phyloP scores from a whole-genome alignment of 2,329 filamentous ascomycete species.

The Penicillium digitatum region DNA sequence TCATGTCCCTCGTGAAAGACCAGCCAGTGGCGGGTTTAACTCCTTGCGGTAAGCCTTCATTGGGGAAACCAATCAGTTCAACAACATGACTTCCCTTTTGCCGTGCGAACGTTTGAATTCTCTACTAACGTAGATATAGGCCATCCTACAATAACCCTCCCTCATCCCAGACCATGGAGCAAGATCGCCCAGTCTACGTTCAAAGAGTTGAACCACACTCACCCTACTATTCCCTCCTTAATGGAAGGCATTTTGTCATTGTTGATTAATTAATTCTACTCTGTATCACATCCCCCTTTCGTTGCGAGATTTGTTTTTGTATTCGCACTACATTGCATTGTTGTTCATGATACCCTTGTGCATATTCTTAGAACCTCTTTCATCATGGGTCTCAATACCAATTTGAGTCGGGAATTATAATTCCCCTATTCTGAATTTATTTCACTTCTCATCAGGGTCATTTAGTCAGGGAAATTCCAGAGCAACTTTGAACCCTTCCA shows the following conservation, averaged over 20 bases:
- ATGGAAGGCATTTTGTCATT: constrained; percentile 26
- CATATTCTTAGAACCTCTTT: constrained; percentile 15
- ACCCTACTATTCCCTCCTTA: constrained; percentile 17
- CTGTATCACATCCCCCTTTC: neutral
- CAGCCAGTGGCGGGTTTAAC: constrained; percentile 15
- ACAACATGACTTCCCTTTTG: neutral
- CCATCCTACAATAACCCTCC: constrained; percentile 16
- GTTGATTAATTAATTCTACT: constrained; percentile 24
- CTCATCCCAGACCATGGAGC: constrained; percentile 18
- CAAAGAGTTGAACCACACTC: constrained; percentile 21
- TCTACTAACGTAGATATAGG: constrained; percentile 12
- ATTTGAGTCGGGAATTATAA: neutral
- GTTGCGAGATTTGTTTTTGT: constrained; percentile 3
- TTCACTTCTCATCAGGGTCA: neutral
- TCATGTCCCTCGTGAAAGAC: constrained; percentile 14
- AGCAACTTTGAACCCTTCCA: neutral
- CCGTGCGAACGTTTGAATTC: neutral
- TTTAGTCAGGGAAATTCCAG: neutral
- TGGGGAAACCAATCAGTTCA: constrained; percentile 1
- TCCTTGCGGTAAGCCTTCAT: constrained; percentile 20
- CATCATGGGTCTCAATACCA: constrained; percentile 1
- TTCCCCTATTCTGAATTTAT: neutral
- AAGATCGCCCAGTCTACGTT: constrained; percentile 23
- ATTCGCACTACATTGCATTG: constrained; percentile 8
- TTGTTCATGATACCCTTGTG: constrained; percentile 25